Evolutionary conservation across 257 asterid genomes (phyloP), one percentile per base, ranked within the genome.

Genomic region (Solanum okadae): DNA sequence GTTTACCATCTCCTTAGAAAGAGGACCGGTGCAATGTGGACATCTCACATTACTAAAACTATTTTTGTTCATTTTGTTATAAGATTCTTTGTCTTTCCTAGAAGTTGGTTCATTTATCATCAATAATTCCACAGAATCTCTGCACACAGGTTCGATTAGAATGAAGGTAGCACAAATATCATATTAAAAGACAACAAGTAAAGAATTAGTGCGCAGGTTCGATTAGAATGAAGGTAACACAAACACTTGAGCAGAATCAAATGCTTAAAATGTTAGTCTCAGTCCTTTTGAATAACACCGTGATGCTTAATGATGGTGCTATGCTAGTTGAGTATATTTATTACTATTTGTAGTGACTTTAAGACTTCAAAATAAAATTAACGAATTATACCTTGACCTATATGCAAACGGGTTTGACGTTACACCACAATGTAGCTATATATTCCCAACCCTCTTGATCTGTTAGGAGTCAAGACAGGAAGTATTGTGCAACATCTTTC

Each of bases 11-110:
- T 94, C 94, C 90, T 92, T 95, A 23, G 98, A 89, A n/a, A 96
- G 96, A 37, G 98, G 98, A 27, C 96, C 98, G 42, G 96, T 97
- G 88, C 98, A 96, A 83, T 95, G 98, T 33, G 93, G 91, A 87
- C 98, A 96, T 88, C 94, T 91, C 31, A 90, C n/a, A 83, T 85
- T 88, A 72, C 10, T 86, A 44, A 9, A 14, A 22, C 85, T 27
- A 79, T 76, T 76, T 38, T 76, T 76, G 56, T 38, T 76, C 38
- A 37, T 37, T 2, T 75, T 75, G 31, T 76, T 76, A 38, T 37
- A 23, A 79, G 49, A 42, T 42, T 79, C 40, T 79, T 44, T 25
- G 37, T 79, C 85, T 79, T 67, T 79, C 44, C 67, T 79, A 27
- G 63, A 34, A 46, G 37, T 14, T 79, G 40, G 40, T 79, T 79